A percentile compares a stretch with the other conserved stretches of the same genome.
These are phyloP conservation scores for Karstenula rhodostoma DNA, from an alignment of 2,329 filamentous ascomycete species.

Conservation along the genomic window DNA sequence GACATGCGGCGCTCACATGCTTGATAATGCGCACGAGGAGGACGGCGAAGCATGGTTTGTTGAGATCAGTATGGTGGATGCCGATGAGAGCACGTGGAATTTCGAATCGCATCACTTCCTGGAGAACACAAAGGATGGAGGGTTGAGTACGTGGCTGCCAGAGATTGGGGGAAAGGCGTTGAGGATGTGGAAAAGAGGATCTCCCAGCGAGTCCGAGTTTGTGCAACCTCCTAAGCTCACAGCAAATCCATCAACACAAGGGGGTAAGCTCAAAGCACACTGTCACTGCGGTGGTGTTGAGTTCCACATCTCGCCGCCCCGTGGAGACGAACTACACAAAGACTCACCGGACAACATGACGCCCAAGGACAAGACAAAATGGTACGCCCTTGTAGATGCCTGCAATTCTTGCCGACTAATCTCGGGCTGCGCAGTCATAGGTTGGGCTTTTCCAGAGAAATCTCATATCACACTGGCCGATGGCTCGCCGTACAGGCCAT, in stretches of 20 bases:
- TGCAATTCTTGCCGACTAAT: conserved; percentile 69
- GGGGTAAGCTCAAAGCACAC: conserved; percentile 51
- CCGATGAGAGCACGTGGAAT: conserved; percentile 38
- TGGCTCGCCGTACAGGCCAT: conserved; percentile 49
- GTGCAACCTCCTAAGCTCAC: conserved; percentile 4
- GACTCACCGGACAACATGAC: conserved; percentile 62
- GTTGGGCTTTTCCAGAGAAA: conserved; percentile 72
- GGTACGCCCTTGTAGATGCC: conserved; percentile 63
- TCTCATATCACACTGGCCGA: conserved; percentile 62
- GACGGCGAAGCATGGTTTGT: conserved; percentile 34
- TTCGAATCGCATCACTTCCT: conserved; percentile 43
- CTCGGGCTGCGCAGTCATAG: conserved; percentile 69
- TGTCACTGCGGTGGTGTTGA: conserved; percentile 65
- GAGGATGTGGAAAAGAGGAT: conserved; percentile 33
- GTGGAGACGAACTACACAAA: conserved; percentile 58
- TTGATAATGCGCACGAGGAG: conserved; percentile 21
- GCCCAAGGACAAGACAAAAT: conserved; percentile 62
- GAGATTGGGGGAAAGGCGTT: conserved; percentile 33
- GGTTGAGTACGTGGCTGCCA: conserved; percentile 45
- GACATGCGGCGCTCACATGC: conserved; percentile 58
- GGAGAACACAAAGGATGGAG: conserved; percentile 48
- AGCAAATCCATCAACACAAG: conserved; percentile 12
- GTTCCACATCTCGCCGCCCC: conserved; percentile 66
- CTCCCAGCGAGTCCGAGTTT: conserved; percentile 6
- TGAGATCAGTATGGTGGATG: conserved; percentile 42